phyloP scores from a whole-genome alignment of 1,139 yeast species.

The Yamadazyma friedrichii region DNA sequence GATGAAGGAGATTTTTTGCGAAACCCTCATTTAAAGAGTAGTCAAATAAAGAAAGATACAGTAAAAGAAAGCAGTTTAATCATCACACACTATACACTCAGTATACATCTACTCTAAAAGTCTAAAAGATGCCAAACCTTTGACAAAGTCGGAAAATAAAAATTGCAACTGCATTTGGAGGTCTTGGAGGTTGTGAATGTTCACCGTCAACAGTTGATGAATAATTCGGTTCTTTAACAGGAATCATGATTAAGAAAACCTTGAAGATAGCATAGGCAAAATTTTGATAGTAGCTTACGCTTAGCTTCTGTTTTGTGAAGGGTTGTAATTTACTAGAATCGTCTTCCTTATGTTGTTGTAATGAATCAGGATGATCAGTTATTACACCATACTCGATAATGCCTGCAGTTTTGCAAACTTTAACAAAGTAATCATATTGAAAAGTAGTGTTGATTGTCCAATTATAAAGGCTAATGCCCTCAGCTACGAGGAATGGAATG shows the following conservation, averaged over 20 bases:
- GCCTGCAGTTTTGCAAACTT: constrained; percentile 24
- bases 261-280: constrained; percentile 13
- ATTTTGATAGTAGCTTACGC: constrained; percentile 4
- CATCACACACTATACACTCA: neutral
- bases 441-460: constrained; percentile 76
- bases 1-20: neutral
- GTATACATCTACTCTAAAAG: neutral
- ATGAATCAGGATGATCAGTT: constrained; percentile 55
- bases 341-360: constrained; percentile 22
- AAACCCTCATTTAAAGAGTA: neutral
- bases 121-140: constrained; percentile 30
- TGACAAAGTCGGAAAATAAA: constrained; percentile 31
- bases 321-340: neutral
- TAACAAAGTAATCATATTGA: constrained; percentile 46
- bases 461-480: constrained; percentile 57
- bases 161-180: neutral
- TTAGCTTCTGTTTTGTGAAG: no score
- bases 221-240: constrained; percentile 2
- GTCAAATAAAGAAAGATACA: no score
- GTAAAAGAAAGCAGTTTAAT: neutral
- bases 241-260: neutral
- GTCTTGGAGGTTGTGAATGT: constrained; percentile 11
- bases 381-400: constrained; percentile 52
- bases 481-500: constrained; percentile 35
- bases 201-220: constrained; percentile 19